These are phyloP conservation scores for Jatropha curcas DNA, from an alignment of 345 rosid species.

Conservation along the genomic window DNA sequence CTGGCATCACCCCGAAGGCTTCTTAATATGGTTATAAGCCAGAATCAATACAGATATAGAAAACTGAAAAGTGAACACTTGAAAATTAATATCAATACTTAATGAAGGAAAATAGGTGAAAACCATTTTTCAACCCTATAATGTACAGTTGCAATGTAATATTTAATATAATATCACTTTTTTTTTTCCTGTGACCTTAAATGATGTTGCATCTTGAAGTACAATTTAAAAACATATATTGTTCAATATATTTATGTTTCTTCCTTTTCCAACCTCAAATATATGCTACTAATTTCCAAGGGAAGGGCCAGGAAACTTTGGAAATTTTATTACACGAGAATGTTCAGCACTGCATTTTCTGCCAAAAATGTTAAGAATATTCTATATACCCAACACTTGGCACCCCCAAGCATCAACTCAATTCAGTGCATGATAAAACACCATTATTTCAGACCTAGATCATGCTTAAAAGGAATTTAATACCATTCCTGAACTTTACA, in stretches of 20 bases:
- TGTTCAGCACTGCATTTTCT: background rate
- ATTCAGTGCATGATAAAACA: no score
- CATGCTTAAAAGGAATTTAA: no score
- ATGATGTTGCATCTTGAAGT: background rate
- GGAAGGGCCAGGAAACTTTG: background rate
- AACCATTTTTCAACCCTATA: background rate
- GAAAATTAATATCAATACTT: background rate
- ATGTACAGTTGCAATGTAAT: background rate
- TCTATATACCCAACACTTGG: no score
- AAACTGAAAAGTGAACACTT: background rate
- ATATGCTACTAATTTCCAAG: background rate
- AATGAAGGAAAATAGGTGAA: background rate
- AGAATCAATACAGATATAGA: background rate
- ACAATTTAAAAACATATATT: background rate
- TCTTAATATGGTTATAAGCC: background rate
- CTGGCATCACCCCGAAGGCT: background rate
- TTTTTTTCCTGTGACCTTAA: background rate
- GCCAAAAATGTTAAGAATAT: background rate
- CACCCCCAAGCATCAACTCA: no score
- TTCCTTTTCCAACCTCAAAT: background rate
- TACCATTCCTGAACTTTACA: no score
- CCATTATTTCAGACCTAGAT: no score
- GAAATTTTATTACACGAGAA: background rate
- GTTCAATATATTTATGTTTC: background rate
- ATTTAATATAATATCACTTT: no score